Evolutionary conservation across 2,329 filamentous ascomycete genomes (phyloP).

Genomic region (Hypoxylon sp.): DNA sequence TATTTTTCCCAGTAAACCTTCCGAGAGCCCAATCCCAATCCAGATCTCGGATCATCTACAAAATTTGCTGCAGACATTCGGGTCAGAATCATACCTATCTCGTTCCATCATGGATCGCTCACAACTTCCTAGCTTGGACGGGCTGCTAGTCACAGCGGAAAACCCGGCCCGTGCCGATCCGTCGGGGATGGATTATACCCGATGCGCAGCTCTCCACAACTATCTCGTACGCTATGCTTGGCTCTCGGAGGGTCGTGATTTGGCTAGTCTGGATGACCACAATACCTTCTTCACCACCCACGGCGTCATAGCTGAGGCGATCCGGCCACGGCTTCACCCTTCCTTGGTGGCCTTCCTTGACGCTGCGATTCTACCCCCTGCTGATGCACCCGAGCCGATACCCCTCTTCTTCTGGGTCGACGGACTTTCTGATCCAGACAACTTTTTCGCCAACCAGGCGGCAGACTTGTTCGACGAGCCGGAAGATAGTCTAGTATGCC

Average conservation of each 20-base stretch:
- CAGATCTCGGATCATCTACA: no score
- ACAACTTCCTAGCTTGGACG: constrained; percentile 24
- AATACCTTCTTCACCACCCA: constrained; percentile 36
- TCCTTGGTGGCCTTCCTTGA: constrained; percentile 41
- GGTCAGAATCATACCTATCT: no score
- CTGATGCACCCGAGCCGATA: constrained; percentile 8
- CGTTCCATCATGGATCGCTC: constrained; percentile 22
- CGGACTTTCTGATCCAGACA: constrained; percentile 25
- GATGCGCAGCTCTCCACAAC: constrained; percentile 47
- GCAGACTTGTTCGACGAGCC: constrained; percentile 39
- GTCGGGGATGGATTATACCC: constrained; percentile 37
- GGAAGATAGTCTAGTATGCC: constrained; percentile 38
- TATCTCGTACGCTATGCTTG: constrained; percentile 44
- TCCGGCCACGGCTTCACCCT: constrained; percentile 40
- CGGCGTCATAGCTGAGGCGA: constrained; percentile 37
- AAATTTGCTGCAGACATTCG: no score
- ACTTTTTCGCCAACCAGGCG: constrained; percentile 37
- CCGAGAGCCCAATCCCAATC: no score
- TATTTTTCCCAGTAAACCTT: no score
- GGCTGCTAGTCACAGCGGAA: constrained; percentile 41
- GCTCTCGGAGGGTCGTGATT: constrained; percentile 37
- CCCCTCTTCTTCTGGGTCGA: constrained; percentile 41
- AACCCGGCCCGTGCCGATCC: constrained; percentile 42
- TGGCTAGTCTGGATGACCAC: constrained; percentile 25
- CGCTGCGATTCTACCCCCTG: constrained; percentile 30